phyloP scores from a whole-genome alignment of 306 rosid species.

The Calophaca sinica region DNA sequence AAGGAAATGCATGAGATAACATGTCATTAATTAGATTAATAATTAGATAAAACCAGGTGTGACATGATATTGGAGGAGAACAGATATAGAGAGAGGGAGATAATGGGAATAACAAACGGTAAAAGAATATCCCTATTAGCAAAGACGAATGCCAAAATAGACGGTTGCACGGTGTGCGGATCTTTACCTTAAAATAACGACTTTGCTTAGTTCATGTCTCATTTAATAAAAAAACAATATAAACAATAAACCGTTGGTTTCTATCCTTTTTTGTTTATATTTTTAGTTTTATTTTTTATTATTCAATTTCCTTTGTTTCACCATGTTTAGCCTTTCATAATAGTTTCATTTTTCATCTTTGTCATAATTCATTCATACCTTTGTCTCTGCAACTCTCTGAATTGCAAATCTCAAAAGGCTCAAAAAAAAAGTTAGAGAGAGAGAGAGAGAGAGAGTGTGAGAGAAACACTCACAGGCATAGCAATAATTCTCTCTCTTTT shows the following conservation, averaged over 20 bases:
- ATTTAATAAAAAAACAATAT: slow-evolving; percentile 20
- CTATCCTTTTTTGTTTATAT: background rate
- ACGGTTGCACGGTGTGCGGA: slow-evolving; percentile 64
- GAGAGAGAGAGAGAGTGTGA: slow-evolving; percentile 62
- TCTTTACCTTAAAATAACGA: slow-evolving; percentile 70
- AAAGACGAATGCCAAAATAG: slow-evolving; percentile 44
- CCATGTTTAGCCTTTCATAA: slow-evolving; percentile 42
- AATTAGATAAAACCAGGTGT: no score
- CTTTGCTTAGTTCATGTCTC: slow-evolving; percentile 37
- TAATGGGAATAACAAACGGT: no score
- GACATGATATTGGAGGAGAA: no score
- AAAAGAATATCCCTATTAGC: no score
- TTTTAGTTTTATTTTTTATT: background rate
- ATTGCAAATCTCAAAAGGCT: slow-evolving; percentile 70
- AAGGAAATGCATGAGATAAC: no score
- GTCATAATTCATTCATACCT: slow-evolving; percentile 56
- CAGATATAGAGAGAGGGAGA: no score
- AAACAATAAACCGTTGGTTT: slow-evolving; percentile 6
- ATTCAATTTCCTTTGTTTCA: slow-evolving; percentile 10
- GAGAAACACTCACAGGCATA: slow-evolving; percentile 39
- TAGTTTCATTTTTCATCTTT: slow-evolving; percentile 40
- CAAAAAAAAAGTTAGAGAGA: slow-evolving; percentile 75
- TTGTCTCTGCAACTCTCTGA: slow-evolving; percentile 55
- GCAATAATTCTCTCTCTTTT: slow-evolving; percentile 77
- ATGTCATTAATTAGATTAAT: no score